Conservation (phyloP, 305 asterid species). For the Coffea humblotiana region DNA sequence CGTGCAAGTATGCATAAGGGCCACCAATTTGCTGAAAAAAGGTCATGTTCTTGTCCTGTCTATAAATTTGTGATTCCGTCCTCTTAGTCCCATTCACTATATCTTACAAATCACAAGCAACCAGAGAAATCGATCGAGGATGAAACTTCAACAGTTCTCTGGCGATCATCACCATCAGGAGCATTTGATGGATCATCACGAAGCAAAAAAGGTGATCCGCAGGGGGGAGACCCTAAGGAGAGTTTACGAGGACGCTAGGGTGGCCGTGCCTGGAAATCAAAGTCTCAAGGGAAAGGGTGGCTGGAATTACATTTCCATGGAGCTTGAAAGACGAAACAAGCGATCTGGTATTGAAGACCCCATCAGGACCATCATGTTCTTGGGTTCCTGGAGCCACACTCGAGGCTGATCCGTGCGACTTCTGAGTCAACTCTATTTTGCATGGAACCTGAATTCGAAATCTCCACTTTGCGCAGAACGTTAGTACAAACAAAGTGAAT, state of each 20-base stretch:
- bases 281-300: conserved; percentile 3
- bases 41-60: neutral
- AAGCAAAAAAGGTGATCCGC: conserved; percentile 22
- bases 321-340: conserved; percentile 42
- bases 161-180: conserved; percentile 20
- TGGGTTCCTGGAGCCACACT: conserved; percentile 60
- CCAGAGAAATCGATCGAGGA: conserved; percentile 7
- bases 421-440: neutral
- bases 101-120: neutral
- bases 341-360: conserved; percentile 52
- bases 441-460: neutral
- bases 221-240: conserved; percentile 32
- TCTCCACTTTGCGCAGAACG: neutral
- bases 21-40: conserved; percentile 3
- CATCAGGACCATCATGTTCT: conserved; percentile 60
- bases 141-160: conserved; percentile 43
- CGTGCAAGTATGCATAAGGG: neutral
- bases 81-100: conserved; percentile 1
- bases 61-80: conserved; percentile 11
- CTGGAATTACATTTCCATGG: conserved; percentile 21
- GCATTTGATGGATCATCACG: conserved; percentile 20
- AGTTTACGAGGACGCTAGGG: conserved; percentile 17
- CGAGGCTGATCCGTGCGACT: conserved; percentile 13
- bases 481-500: neutral
- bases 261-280: conserved; percentile 18